Conservation (phyloP, 495 filamentous ascomycete genomes). For the Xylaria flabelliformis region DNA sequence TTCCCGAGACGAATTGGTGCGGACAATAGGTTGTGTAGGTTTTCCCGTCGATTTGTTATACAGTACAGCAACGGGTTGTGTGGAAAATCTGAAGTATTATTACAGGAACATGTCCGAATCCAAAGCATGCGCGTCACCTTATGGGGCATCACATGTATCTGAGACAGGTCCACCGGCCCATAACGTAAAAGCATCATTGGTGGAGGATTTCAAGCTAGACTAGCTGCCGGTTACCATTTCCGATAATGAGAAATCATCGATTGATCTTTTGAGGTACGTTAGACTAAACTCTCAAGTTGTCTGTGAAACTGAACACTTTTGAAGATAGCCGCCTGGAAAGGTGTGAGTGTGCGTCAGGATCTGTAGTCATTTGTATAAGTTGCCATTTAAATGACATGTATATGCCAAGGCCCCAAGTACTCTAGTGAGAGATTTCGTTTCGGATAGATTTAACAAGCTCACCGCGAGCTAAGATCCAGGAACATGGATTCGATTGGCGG, state of each 20-base stretch:
- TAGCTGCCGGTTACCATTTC: not conserved
- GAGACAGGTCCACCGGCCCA: slow-evolving; percentile 15
- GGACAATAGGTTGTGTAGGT: not conserved
- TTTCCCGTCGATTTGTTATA: not conserved
- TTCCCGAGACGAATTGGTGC: not conserved
- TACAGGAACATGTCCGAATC: not conserved
- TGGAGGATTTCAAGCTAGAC: slow-evolving; percentile 7
- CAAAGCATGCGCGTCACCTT: not conserved
- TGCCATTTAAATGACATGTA: not conserved
- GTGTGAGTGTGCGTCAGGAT: not conserved
- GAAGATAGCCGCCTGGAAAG: not conserved
- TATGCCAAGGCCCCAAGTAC: not conserved
- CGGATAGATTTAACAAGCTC: not conserved
- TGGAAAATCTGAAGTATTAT: not conserved
- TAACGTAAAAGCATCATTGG: slow-evolving; percentile 2
- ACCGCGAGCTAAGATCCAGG: not conserved
- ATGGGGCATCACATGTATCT: slow-evolving; percentile 14
- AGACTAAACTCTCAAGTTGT: not conserved
- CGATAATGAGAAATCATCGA: not conserved
- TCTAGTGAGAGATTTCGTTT: not conserved
- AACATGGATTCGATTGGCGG: slow-evolving; percentile 14
- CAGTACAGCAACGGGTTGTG: not conserved
- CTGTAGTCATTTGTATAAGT: not conserved
- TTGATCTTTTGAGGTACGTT: not conserved
- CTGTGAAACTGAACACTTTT: not conserved